Evolutionary conservation across 768 basidiomycete species (phyloP).

Genomic region (button mushroom (Agaricus bisporus)): DNA sequence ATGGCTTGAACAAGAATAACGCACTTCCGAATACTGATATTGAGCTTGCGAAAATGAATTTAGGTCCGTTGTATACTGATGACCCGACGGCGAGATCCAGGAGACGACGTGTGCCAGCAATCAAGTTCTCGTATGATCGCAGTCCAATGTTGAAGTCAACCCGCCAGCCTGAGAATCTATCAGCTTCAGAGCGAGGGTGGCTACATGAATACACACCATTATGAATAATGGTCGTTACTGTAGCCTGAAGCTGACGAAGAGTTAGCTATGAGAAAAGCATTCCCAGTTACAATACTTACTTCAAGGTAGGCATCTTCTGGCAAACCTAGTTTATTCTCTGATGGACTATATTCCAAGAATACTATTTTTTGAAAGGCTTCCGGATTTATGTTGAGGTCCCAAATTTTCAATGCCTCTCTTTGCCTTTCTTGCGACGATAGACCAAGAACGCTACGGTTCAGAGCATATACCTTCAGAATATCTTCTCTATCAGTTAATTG

Average conservation of each 20-base stretch:
- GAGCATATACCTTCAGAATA: conserved; percentile 19
- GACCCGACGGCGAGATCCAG: not conserved
- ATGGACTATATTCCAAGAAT: not conserved
- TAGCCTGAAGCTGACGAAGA: conserved; percentile 14
- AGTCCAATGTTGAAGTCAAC: not conserved
- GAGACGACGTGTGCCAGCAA: not conserved
- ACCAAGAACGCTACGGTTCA: not conserved
- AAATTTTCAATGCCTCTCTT: not conserved
- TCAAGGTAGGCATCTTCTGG: not conserved
- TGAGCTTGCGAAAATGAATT: conserved; percentile 1
- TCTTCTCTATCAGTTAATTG: conserved; percentile 16
- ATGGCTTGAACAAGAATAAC: not conserved
- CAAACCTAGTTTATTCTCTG: not conserved
- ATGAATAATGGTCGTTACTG: conserved; percentile 1
- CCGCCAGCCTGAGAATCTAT: not conserved
- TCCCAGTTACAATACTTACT: not conserved
- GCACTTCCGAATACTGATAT: not conserved
- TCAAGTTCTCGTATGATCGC: not conserved
- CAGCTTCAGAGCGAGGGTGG: not conserved
- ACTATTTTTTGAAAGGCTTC: not conserved
- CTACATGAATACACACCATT: not conserved
- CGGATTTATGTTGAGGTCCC: not conserved
- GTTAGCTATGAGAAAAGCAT: not conserved
- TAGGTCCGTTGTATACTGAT: not conserved
- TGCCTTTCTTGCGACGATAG: not conserved